A percentile compares a stretch with the other conserved stretches of the same genome.
Conservation (phyloP, 768 basidiomycete species). For the Agaricus bisporus region DNA sequence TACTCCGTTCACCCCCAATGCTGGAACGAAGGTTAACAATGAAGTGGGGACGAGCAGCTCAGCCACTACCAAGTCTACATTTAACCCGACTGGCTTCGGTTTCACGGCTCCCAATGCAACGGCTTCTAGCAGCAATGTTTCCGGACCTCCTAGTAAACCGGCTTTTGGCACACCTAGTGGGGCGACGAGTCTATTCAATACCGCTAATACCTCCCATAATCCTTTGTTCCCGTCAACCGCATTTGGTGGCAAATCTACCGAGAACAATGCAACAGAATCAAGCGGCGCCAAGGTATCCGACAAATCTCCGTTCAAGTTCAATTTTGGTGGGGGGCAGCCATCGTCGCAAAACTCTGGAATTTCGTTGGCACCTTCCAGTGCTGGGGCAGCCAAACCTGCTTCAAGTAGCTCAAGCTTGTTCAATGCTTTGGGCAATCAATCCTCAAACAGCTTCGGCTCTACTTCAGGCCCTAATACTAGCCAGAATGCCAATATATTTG, state of each 20-base stretch:
- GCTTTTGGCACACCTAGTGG: conserved; percentile 11
- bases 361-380: conserved; percentile 9
- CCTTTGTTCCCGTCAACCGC: not conserved
- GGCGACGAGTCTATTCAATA: conserved; percentile 1
- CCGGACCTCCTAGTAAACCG: conserved; percentile 13
- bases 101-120: conserved; percentile 15
- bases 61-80: conserved; percentile 17
- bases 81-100: conserved; percentile 18
- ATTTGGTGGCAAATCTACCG: conserved; percentile 12
- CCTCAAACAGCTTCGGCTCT: conserved; percentile 1
- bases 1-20: not conserved
- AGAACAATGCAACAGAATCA: conserved; percentile 5
- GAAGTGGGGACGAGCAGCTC: not conserved
- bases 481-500: not conserved
- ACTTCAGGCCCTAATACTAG: conserved; percentile 3
- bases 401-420: conserved; percentile 14
- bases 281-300: conserved; percentile 7
- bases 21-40: conserved; percentile 1
- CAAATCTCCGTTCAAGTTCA: conserved; percentile 18
- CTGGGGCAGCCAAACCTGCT: conserved; percentile 9
- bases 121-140: conserved; percentile 5
- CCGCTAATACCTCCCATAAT: conserved; percentile 2
- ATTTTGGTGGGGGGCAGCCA: not conserved
- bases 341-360: not conserved
- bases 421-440: conserved; percentile 7